phyloP scores from a whole-genome alignment of 1,284 basidiomycete species.

The Filobasidium uniguttulatum region DNA sequence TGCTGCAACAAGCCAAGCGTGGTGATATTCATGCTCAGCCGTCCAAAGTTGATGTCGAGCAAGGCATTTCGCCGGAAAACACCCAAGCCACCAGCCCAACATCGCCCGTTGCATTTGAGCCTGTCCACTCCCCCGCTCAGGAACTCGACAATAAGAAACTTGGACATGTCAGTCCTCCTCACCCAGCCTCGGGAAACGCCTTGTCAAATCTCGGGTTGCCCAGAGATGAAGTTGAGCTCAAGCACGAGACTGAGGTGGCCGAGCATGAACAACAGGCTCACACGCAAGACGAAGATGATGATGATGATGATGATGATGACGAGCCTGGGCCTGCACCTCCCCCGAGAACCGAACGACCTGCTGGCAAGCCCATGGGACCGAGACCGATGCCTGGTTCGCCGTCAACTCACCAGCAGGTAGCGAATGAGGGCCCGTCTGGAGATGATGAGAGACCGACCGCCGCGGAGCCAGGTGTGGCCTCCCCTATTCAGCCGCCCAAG shows the following conservation, averaged over 20 bases:
- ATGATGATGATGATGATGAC: conserved; percentile 9
- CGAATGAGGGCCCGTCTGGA: neutral
- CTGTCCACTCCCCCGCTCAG: conserved; percentile 23
- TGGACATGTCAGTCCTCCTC: conserved; percentile 3
- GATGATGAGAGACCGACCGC: neutral
- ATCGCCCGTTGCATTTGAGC: conserved; percentile 14
- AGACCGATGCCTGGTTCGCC: conserved; percentile 8
- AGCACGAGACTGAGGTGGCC: conserved; percentile 22
- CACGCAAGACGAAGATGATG: conserved; percentile 8
- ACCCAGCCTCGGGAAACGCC: conserved; percentile 14
- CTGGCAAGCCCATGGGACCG: conserved; percentile 7
- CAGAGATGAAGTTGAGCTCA: conserved; percentile 26
- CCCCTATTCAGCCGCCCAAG: neutral
- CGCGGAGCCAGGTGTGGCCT: too few species aligned
- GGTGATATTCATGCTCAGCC: conserved; percentile 15
- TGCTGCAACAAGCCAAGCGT: conserved; percentile 18
- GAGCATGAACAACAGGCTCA: too few species aligned
- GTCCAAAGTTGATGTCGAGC: conserved; percentile 2
- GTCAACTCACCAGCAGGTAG: neutral
- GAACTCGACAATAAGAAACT: conserved; percentile 8
- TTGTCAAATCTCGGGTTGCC: conserved; percentile 14
- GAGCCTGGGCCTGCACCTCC: conserved; percentile 13
- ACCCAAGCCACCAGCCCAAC: neutral
- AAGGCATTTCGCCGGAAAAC: neutral
- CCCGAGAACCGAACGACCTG: neutral